phyloP scores from a whole-genome alignment of 148 eudicot genomes.

The Diospyros lotus region DNA sequence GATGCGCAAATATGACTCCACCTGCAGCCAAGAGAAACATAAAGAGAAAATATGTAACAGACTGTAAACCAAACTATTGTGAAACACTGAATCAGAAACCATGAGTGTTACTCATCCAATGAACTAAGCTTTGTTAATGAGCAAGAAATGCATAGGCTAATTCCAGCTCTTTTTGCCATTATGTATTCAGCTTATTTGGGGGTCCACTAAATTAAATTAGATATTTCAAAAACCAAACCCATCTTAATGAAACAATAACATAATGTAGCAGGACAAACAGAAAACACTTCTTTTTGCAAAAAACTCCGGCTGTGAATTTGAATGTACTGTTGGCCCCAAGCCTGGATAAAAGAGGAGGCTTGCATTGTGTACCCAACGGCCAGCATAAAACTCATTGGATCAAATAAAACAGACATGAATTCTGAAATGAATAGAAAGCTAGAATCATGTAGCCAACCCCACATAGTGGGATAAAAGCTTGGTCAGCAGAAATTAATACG shows the following conservation, averaged over 20 bases:
- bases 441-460: too few species aligned
- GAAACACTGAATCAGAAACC: background rate
- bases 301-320: too few species aligned
- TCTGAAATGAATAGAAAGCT: too few species aligned
- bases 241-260: too few species aligned
- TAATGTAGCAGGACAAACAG: too few species aligned
- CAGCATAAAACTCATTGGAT: too few species aligned
- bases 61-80: background rate
- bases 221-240: background rate
- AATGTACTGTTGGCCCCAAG: too few species aligned
- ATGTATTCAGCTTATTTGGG: background rate
- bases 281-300: too few species aligned
- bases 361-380: too few species aligned
- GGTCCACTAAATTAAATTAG: background rate
- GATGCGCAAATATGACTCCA: constrained; percentile 77
- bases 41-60: background rate
- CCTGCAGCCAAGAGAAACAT: constrained; percentile 41
- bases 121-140: background rate
- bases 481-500: constrained; percentile 24
- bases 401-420: too few species aligned
- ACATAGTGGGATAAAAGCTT: too few species aligned
- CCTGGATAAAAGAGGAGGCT: too few species aligned
- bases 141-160: background rate
- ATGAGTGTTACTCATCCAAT: background rate
- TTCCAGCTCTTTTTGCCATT: background rate